These are phyloP conservation scores for Scenedesmus sp. DNA, from an alignment of 163 green algal species.

Conservation along the genomic window DNA sequence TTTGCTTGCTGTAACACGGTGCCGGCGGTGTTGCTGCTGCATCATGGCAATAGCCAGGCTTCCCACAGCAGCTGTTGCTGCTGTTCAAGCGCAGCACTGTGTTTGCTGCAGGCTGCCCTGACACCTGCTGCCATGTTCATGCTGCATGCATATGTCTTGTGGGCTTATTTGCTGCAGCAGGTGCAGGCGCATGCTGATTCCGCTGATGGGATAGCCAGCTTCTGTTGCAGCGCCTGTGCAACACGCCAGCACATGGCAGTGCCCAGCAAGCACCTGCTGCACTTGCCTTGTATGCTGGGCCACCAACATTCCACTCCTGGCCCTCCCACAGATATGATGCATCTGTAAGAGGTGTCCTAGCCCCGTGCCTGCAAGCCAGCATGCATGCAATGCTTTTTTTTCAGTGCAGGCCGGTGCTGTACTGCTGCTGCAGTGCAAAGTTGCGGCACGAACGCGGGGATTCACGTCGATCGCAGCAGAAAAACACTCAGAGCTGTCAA, in stretches of 20 bases:
- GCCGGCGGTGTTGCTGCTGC: not conserved
- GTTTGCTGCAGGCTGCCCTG: not conserved
- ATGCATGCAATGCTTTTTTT: not conserved
- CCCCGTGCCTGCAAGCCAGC: constrained; percentile 72
- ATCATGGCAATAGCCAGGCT: not conserved
- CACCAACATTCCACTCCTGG: constrained; percentile 74
- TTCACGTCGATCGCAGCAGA: not conserved
- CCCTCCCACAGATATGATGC: constrained; percentile 50
- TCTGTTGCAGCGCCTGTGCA: not conserved
- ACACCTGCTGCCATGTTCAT: not conserved
- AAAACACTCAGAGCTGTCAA: not conserved
- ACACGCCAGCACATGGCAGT: not conserved
- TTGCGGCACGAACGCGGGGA: not conserved
- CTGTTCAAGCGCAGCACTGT: not conserved
- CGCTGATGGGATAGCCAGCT: not conserved
- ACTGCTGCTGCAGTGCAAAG: not conserved
- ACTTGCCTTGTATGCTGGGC: constrained; percentile 55
- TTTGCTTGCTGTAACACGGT: too few species aligned
- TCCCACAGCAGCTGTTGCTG: not conserved
- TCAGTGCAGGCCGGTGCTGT: not conserved
- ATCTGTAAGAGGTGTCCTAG: constrained; percentile 73
- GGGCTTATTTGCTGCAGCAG: not conserved
- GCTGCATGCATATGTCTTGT: not conserved
- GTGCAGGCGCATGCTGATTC: not conserved
- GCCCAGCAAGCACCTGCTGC: not conserved